Base-by-base conservation (phyloP, 2,329 filamentous ascomycete genomes). In the Clonostachys rhizophaga region DNA sequence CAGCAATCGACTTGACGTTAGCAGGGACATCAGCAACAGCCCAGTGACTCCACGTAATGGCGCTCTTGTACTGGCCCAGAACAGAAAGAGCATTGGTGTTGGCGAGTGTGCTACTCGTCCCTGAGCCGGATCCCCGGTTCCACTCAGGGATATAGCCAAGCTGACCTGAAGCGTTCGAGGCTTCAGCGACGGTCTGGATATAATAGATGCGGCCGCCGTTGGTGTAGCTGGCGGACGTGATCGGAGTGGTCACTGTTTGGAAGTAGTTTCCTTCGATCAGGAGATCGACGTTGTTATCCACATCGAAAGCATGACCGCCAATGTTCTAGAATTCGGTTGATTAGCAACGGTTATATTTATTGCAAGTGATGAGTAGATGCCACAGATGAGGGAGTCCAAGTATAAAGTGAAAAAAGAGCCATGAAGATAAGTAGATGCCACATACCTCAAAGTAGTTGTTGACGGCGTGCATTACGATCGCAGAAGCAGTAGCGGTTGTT, bases 221-320 rank as follows among this genome's bases (percentile, higher is more conserved):
- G 9, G 34, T 14, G 14, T 16, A 14, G 13, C 30, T 36, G 11
- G 30, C 44, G 9, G 36, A 16, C 4, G 35, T 39, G 30, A 40
- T 39, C 6, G 45, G 45, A 2, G 42, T 74, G 13, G 62, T 58
- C 46, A 83, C 70, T 54, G 78, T 75, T 61, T 79, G 71, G 69
- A 81, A 83, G 44, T 76, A 63, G 55, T 79, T 81, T 37, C 79
- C 79, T 63, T 83, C 79, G 4, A 74, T 74, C 18, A 83, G 65
- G 40, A 79, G 69, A 52, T 65, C 24, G 39, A 55, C 65, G 40
- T 70, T 70, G 5, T 58, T 43, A 44, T 67, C 68, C 42, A 72
- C 61, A 61, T 81, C 80, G 58, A 83, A 81, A 14, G 78, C 75
- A 63, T 83, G 80, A 43, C 74, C 74, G 18, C 63, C 58, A 60